A percentile compares a stretch with the other conserved stretches of the same genome.
These are phyloP conservation scores for Rhododendron williamsianum DNA, from an alignment of 148 eudicot genomes.

Conservation along the genomic window DNA sequence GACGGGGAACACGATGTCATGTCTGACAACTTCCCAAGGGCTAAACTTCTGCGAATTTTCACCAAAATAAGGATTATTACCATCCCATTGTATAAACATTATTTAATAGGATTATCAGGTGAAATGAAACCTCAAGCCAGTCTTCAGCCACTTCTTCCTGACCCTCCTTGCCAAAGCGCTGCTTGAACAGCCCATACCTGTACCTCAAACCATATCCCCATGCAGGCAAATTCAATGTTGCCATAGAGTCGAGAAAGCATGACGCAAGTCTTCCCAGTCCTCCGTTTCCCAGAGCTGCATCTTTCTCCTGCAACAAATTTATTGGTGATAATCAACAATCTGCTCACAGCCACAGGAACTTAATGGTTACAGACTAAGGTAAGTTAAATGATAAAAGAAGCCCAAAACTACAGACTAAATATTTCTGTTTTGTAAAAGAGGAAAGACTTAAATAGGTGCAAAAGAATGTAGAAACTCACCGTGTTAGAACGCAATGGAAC, in stretches of 20 bases:
- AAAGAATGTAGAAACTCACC: background rate
- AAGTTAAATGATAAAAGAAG: background rate
- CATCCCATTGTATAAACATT: background rate
- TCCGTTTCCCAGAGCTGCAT: constrained; percentile 99
- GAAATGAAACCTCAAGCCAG: constrained; percentile 77
- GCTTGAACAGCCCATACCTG: constrained; percentile 95
- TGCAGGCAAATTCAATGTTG: constrained; percentile 90
- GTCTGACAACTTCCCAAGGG: constrained; percentile 97
- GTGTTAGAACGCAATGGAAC: background rate
- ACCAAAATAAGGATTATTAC: constrained; percentile 11
- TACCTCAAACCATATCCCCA: constrained; percentile 99
- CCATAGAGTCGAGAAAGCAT: constrained; percentile 97
- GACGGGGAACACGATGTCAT: constrained; percentile 82
- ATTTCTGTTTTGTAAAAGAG: background rate
- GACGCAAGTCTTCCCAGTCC: constrained; percentile 99
- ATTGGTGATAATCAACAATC: background rate
- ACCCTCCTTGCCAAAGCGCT: constrained; percentile 69
- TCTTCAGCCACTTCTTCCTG: constrained; percentile 92
- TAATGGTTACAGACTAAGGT: background rate
- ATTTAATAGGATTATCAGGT: constrained; percentile 5
- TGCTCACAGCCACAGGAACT: background rate
- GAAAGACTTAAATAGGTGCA: background rate
- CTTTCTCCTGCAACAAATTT: constrained; percentile 63
- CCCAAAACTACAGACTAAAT: background rate
- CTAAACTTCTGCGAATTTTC: constrained; percentile 75